Evolutionary conservation across 306 rosid species (phyloP).

Genomic region (Cucurbita argyrosperma): DNA sequence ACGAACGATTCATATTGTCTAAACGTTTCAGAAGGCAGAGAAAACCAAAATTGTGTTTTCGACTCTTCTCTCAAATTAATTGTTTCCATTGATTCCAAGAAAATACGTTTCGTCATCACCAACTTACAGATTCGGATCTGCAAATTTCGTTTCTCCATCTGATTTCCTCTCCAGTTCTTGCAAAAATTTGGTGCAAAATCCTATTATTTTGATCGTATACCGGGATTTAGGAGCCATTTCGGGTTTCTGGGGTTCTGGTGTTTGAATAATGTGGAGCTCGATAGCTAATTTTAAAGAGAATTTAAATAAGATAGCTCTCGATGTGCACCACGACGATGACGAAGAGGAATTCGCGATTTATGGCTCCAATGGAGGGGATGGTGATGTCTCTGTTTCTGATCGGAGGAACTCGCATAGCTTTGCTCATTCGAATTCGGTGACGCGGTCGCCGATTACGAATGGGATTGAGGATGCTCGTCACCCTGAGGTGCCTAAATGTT

Average conservation of each 20-base stretch:
- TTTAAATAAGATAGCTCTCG: constrained; percentile 71
- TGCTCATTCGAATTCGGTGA: constrained; percentile 28
- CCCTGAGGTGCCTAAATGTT: constrained; percentile 36
- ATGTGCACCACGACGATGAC: constrained; percentile 57
- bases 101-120: neutral
- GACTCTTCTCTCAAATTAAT: neutral
- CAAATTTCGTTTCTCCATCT: neutral
- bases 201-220: neutral
- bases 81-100: neutral
- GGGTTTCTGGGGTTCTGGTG: neutral
- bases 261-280: constrained; percentile 62
- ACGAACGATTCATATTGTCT: neutral
- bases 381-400: constrained; percentile 30
- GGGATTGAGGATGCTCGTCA: constrained; percentile 29
- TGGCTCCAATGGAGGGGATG: constrained; percentile 17
- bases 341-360: constrained; percentile 37
- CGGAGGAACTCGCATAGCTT: constrained; percentile 58
- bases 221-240: neutral
- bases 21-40: neutral
- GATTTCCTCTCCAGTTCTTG: neutral
- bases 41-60: neutral
- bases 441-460: constrained; percentile 37
- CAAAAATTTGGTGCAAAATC: neutral
- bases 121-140: neutral
- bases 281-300: constrained; percentile 82